Conservation (phyloP, 768 basidiomycete species). For the Suillus ampliporus region DNA sequence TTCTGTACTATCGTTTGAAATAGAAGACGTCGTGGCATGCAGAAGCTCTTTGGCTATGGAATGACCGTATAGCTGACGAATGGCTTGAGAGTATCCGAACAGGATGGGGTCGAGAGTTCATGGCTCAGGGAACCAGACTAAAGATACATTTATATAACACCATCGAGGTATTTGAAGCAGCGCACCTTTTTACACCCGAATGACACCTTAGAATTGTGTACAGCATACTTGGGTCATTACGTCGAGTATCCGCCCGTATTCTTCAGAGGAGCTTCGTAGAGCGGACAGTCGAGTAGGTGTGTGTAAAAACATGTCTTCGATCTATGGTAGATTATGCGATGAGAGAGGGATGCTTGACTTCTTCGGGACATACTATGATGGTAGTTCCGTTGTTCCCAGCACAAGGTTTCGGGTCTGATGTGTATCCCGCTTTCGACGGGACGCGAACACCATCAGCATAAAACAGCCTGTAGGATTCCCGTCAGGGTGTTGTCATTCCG, state of each 20-base stretch:
- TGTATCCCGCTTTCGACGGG: constrained; percentile 71
- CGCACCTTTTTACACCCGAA: constrained; percentile 92
- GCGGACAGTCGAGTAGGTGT: constrained; percentile 87
- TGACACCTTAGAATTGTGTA: constrained; percentile 88
- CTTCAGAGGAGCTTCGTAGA: constrained; percentile 84
- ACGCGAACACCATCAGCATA: constrained; percentile 82
- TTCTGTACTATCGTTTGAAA: constrained; percentile 33
- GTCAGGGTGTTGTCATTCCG: constrained; percentile 3
- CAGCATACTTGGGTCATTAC: constrained; percentile 91
- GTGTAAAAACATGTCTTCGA: constrained; percentile 95
- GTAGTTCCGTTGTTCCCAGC: constrained; percentile 96
- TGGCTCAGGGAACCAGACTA: constrained; percentile 77
- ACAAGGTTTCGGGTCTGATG: constrained; percentile 81
- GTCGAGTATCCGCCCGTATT: constrained; percentile 90
- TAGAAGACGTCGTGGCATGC: constrained; percentile 46
- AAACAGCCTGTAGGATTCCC: constrained; percentile 58
- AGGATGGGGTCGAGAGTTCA: constrained; percentile 81
- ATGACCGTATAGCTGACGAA: constrained; percentile 82
- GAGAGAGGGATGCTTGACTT: neutral
- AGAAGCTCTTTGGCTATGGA: constrained; percentile 80
- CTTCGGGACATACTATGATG: constrained; percentile 64
- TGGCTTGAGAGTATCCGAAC: constrained; percentile 70
- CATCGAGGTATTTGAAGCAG: constrained; percentile 3
- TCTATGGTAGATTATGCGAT: constrained; percentile 52
- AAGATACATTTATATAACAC: constrained; percentile 13